Evolutionary conservation across 495 filamentous ascomycete genomes (phyloP).

Genomic region (Aspergillus biplanus): DNA sequence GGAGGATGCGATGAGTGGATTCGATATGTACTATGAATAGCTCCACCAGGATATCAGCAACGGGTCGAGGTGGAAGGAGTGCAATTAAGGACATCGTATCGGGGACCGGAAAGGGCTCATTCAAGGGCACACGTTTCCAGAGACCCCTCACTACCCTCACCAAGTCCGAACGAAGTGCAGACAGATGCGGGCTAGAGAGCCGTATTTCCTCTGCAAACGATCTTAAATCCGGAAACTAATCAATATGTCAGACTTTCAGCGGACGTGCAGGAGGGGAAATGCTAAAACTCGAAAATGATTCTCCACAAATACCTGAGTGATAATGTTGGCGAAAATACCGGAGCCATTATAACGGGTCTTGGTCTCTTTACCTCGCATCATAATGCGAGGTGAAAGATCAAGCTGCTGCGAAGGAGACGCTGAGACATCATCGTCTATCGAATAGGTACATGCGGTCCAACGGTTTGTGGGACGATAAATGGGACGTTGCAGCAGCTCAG

Average conservation of each 20-base stretch:
- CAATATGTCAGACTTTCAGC: slow-evolving; percentile 4
- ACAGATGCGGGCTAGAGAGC: slow-evolving; percentile 41
- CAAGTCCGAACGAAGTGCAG: slow-evolving; percentile 40
- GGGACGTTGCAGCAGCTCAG: slow-evolving; percentile 37
- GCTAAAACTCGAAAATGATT: neutral
- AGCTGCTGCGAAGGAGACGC: slow-evolving; percentile 43
- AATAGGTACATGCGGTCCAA: slow-evolving; percentile 12
- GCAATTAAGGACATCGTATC: slow-evolving; percentile 35
- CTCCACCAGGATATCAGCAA: slow-evolving; percentile 54
- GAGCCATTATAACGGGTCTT: slow-evolving; percentile 48
- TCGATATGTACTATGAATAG: slow-evolving; percentile 62
- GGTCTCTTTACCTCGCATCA: slow-evolving; percentile 50
- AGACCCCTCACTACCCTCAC: slow-evolving; percentile 39
- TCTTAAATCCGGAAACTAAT: slow-evolving; percentile 46
- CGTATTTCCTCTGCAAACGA: slow-evolving; percentile 48
- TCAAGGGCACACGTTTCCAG: slow-evolving; percentile 41
- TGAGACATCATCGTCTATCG: slow-evolving; percentile 24
- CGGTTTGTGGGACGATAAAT: slow-evolving; percentile 25
- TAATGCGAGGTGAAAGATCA: slow-evolving; percentile 44
- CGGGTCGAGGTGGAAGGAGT: slow-evolving; percentile 44
- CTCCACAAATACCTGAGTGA: slow-evolving; percentile 40
- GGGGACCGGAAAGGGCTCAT: slow-evolving; percentile 37
- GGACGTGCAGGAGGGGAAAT: neutral
- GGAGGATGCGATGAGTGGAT: slow-evolving; percentile 59
- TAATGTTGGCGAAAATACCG: slow-evolving; percentile 48